phyloP scores from a whole-genome alignment of 805 yeast genomes.

The Ogataea glucozyma region DNA sequence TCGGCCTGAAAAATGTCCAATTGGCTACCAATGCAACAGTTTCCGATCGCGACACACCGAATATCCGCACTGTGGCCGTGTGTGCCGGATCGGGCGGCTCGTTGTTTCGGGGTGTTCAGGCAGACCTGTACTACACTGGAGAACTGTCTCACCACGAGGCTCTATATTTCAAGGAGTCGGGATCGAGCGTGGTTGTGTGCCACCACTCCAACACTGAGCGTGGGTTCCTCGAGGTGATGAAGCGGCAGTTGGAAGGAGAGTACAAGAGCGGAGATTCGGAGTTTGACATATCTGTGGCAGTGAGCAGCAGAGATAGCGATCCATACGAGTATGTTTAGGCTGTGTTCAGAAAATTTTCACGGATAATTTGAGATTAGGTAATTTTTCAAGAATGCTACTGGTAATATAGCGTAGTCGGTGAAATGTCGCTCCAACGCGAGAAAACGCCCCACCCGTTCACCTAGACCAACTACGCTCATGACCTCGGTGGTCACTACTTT shows the following conservation, averaged over 20 bases:
- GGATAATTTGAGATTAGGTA: too few relatives aligned
- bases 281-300: conserved; percentile 41
- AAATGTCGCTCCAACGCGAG: too few relatives aligned
- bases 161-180: conserved; percentile 66
- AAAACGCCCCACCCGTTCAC: too few relatives aligned
- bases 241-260: conserved; percentile 48
- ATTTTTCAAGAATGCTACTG: background rate
- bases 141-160: conserved; percentile 95
- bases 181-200: conserved; percentile 70
- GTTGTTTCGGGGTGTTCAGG: conserved; percentile 59
- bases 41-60: conserved; percentile 31
- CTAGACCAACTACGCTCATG: too few relatives aligned
- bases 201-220: conserved; percentile 94
- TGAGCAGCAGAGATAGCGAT: conserved; percentile 63
- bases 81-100: conserved; percentile 96
- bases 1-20: conserved; percentile 60
- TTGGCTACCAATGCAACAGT: conserved; percentile 46
- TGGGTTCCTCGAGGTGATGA: conserved; percentile 64
- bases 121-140: conserved; percentile 84
- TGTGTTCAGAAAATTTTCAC: too few relatives aligned
- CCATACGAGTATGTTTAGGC: conserved; percentile 43
- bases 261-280: conserved; percentile 30
- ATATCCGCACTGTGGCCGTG: conserved; percentile 63
- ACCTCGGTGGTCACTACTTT: too few relatives aligned
- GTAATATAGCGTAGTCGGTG: background rate